Evolutionary conservation across 805 yeast genomes (phyloP).

Genomic region (Kuraishia piskuri): DNA sequence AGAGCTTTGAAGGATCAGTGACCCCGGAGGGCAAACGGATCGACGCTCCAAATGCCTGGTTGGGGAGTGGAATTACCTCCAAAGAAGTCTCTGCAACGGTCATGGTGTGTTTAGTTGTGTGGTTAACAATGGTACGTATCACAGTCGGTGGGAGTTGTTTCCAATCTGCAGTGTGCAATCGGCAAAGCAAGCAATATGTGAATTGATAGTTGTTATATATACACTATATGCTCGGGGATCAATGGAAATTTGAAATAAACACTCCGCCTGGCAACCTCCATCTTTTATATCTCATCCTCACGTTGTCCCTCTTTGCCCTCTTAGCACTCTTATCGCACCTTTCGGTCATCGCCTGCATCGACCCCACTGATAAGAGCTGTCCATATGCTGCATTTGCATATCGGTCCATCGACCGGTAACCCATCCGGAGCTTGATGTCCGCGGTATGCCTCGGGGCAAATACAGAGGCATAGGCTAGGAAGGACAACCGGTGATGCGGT

Average conservation of each 20-base stretch:
- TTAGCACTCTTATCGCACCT: background rate
- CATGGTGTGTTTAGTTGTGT: slow-evolving; percentile 6
- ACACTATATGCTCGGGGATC: too few relatives aligned
- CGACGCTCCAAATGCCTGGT: slow-evolving; percentile 60
- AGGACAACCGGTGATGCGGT: background rate
- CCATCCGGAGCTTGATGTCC: background rate
- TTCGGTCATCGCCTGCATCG: background rate
- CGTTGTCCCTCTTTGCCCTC: background rate
- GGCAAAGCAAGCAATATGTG: too few relatives aligned
- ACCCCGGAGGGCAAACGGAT: slow-evolving; percentile 58
- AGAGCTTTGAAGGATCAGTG: slow-evolving; percentile 64
- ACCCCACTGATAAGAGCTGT: background rate
- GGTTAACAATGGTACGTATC: too few relatives aligned
- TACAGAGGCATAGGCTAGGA: background rate
- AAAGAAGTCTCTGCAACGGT: slow-evolving; percentile 15
- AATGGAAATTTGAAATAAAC: too few relatives aligned
- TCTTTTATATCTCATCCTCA: background rate
- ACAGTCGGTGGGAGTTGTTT: background rate
- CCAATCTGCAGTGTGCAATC: too few relatives aligned
- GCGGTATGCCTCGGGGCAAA: background rate
- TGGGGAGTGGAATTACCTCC: slow-evolving; percentile 36
- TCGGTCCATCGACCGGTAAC: background rate
- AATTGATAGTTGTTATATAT: too few relatives aligned
- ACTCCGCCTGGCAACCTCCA: too few relatives aligned
- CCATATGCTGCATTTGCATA: background rate